Conservation (phyloP, 2,329 filamentous ascomycete species). For the Phialemonium atrogriseum region DNA sequence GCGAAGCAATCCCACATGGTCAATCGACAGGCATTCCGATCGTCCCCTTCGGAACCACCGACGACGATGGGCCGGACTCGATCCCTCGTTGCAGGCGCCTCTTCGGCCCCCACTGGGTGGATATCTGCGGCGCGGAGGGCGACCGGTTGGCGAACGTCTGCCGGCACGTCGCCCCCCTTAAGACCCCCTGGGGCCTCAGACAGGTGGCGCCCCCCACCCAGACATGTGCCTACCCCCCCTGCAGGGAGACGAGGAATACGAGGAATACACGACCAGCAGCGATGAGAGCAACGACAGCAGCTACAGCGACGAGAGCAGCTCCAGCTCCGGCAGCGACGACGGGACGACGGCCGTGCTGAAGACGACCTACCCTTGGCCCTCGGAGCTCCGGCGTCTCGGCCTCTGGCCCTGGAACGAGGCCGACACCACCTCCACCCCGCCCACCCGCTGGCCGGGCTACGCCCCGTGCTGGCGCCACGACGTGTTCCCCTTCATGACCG, state of each 20-base stretch:
- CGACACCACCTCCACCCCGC: neutral
- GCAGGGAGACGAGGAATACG: too few species aligned
- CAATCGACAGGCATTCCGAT: slow-evolving; percentile 47
- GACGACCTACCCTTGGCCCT: neutral
- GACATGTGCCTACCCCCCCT: too few species aligned
- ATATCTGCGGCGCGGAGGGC: slow-evolving; percentile 34
- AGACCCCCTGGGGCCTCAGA: too few species aligned
- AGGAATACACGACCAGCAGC: too few species aligned
- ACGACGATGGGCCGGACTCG: too few species aligned
- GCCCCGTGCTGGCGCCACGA: slow-evolving; percentile 48
- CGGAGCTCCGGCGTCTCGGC: neutral
- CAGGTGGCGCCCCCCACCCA: too few species aligned
- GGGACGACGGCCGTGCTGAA: too few species aligned
- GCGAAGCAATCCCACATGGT: slow-evolving; percentile 35
- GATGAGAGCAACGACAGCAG: too few species aligned
- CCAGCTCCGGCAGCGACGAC: too few species aligned
- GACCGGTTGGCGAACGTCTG: slow-evolving; percentile 36
- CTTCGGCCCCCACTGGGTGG: slow-evolving; percentile 39
- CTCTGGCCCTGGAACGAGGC: neutral
- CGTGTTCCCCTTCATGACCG: slow-evolving; percentile 41
- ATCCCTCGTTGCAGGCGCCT: slow-evolving; percentile 16
- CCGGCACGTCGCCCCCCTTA: slow-evolving; percentile 15
- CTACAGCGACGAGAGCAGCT: too few species aligned
- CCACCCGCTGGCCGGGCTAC: slow-evolving; percentile 18
- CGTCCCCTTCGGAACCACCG: slow-evolving; percentile 9